Percentiles rank a stretch among this genome's conserved stretches.
phyloP scores from a whole-genome alignment of 768 basidiomycete genomes.

The Tephrocybe sp. region DNA sequence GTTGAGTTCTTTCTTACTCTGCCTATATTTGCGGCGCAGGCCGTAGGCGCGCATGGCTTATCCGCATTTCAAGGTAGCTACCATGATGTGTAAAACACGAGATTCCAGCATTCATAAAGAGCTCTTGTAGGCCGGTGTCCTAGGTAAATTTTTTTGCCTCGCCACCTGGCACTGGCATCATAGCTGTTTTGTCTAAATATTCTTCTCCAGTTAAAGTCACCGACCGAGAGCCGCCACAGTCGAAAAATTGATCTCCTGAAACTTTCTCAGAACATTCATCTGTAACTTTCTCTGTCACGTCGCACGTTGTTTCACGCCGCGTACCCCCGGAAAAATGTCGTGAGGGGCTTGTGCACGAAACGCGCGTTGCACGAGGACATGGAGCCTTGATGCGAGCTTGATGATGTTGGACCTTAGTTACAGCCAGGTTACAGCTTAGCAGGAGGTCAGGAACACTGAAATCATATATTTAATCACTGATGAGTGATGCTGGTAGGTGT shows the following conservation, averaged over 20 bases:
- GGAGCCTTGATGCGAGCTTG: neutral
- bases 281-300: neutral
- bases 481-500: conserved; percentile 5
- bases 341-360: neutral
- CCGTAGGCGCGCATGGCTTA: neutral
- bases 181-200: no score
- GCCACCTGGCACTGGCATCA: neutral
- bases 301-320: neutral
- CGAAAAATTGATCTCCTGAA: neutral
- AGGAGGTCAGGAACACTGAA: conserved; percentile 1
- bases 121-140: neutral
- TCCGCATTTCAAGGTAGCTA: neutral
- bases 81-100: neutral
- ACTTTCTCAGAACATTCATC: neutral
- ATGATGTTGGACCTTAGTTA: neutral
- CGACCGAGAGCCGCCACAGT: conserved; percentile 10
- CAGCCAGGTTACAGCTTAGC: neutral
- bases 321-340: conserved; percentile 1
- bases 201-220: neutral
- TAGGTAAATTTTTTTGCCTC: conserved; percentile 1
- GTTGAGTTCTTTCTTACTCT: neutral
- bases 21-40: conserved; percentile 6
- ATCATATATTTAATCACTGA: conserved; percentile 16
- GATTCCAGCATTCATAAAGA: neutral
- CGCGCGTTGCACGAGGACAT: neutral